phyloP scores from a whole-genome alignment of 1,284 basidiomycete genomes.

The Ganoderma sinense region DNA sequence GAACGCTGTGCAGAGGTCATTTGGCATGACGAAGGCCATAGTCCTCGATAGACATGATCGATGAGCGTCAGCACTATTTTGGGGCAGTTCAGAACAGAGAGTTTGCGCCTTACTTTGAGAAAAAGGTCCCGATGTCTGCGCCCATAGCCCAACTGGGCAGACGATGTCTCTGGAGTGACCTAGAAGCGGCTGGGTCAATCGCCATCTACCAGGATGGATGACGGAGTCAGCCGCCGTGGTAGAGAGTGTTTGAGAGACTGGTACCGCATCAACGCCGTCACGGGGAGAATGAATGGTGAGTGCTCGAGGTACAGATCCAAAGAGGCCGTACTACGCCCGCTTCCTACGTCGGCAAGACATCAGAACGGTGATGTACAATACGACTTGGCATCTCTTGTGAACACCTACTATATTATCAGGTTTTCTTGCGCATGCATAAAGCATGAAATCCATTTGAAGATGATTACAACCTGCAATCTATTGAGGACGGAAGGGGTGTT shows the following conservation, averaged over 20 bases:
- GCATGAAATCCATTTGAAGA: neutral
- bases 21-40: neutral
- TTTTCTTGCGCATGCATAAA: neutral
- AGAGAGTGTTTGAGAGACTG: neutral
- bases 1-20: neutral
- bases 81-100: neutral
- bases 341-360: neutral
- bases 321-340: neutral
- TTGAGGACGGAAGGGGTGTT: neutral
- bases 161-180: neutral
- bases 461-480: neutral
- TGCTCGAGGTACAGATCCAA: neutral
- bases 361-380: neutral
- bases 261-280: neutral
- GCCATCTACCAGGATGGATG: neutral
- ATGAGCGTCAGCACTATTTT: slow-evolving; percentile 10
- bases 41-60: neutral
- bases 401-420: neutral
- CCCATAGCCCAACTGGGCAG: neutral
- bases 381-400: neutral
- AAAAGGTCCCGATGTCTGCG: neutral
- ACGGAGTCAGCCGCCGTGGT: neutral
- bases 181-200: neutral
- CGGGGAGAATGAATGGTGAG: neutral
- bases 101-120: neutral